Base-by-base conservation (phyloP, 176 grass and related monocot genomes). In the Carex pumila region DNA sequence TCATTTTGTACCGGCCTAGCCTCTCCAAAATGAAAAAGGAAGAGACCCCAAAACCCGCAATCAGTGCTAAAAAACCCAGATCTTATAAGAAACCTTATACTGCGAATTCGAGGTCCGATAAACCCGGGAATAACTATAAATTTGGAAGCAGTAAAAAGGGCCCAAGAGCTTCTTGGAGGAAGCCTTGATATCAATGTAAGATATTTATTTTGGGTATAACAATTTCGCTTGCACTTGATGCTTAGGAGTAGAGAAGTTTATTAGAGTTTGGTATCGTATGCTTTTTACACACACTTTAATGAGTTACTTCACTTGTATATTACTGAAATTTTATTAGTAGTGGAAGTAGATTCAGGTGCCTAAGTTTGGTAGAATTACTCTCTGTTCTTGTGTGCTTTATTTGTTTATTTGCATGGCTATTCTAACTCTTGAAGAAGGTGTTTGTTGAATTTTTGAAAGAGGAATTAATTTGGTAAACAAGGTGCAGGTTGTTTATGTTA, bases 1-100 rank as follows among this genome's bases (percentile, higher is more conserved):
- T 98, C 17, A 98, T 98, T 88, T 91, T 98, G 49, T 98, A 98
- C 67, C 82, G 89, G 64, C 96, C 93, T 61, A 98, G 96, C 89
- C 85, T 86, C 76, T 91, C 89, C 85, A 98, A 98, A 87, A 95
- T 95, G 91, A 90, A 89, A 82, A 95, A 90, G 83, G 88, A 77
- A 56, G 85, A 87, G 17, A 56, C 47, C 25, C 63, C 49, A 52
- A 52, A 83, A 25, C 55, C 6, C 1, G 15, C 19, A 12, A 9
- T 17, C 31, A 52, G 9, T 31, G 61, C 21, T 14, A 50, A 7
- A 50, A 83, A 83, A 65, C 52, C 34, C 9, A 83, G 47, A 7
- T 64, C 79, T 83, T 83, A 49, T 22, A 83, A 53, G 61, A 83
- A 53, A 47, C 39, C 43, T 43, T 7, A 6, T 5, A 65, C 32